Conservation (phyloP, 108 stramenopile genomes). For the Nannochloropsis oceanica region DNA sequence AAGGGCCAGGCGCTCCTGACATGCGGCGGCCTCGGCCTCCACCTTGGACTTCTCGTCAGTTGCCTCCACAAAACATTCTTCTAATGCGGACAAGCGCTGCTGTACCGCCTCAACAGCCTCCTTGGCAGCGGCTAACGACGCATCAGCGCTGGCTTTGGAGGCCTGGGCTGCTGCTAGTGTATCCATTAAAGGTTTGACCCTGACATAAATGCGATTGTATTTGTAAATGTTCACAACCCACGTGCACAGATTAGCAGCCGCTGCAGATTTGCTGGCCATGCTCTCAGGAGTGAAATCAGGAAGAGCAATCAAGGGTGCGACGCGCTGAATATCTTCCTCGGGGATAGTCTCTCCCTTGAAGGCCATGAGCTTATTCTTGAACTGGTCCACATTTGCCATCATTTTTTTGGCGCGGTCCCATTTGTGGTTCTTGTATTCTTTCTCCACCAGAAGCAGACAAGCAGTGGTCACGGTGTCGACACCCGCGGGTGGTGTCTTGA, state of each 20-base stretch:
- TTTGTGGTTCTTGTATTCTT: conserved; percentile 57
- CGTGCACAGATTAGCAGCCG: conserved; percentile 65
- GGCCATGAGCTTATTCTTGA: conserved; percentile 50
- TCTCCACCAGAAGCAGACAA: conserved; percentile 64
- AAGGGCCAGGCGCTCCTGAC: conserved; percentile 49
- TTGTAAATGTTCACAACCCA: conserved; percentile 70
- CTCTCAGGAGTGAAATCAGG: conserved; percentile 51
- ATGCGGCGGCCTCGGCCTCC: conserved; percentile 55
- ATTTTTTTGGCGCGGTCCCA: conserved; percentile 75
- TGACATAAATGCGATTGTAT: conserved; percentile 78
- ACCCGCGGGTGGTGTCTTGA: conserved; percentile 52
- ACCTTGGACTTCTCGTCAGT: conserved; percentile 60
- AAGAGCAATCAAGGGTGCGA: conserved; percentile 8
- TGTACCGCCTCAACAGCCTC: conserved; percentile 51
- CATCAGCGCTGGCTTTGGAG: conserved; percentile 46
- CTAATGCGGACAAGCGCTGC: conserved; percentile 38
- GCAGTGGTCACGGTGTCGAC: conserved; percentile 49
- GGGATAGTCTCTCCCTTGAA: conserved; percentile 58
- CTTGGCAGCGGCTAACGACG: conserved; percentile 40
- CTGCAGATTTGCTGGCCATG: conserved; percentile 66
- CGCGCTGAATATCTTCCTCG: conserved; percentile 46
- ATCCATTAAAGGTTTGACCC: conserved; percentile 78
- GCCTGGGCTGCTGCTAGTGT: conserved; percentile 54
- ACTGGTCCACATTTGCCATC: conserved; percentile 69
- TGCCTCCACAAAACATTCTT: conserved; percentile 40